Conservation (phyloP, 2,329 filamentous ascomycete genomes). For the Neobulgaria alba region DNA sequence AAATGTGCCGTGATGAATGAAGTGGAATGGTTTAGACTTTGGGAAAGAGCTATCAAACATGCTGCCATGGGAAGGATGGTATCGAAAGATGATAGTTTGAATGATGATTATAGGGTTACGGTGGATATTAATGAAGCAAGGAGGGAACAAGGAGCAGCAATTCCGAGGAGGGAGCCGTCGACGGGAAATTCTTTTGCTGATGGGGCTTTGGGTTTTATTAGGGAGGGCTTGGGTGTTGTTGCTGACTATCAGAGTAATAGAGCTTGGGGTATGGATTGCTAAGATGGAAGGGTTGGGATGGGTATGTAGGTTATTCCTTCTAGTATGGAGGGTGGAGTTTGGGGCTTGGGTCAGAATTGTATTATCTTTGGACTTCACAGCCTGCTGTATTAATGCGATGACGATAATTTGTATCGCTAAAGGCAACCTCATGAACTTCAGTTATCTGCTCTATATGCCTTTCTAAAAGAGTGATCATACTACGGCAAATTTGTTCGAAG, state of each 20-base stretch:
- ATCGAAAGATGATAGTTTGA: slow-evolving; percentile 42
- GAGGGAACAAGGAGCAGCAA: slow-evolving; percentile 4
- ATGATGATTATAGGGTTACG: slow-evolving; percentile 45
- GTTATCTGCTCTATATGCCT: neutral
- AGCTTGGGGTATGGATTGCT: slow-evolving; percentile 24
- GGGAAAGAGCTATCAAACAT: slow-evolving; percentile 50
- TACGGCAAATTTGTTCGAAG: too few relatives aligned
- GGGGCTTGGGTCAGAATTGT: neutral
- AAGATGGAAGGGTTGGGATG: neutral
- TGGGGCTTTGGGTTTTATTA: slow-evolving; percentile 34
- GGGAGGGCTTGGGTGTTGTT: slow-evolving; percentile 32
- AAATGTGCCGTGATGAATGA: slow-evolving; percentile 31
- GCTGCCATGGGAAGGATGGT: slow-evolving; percentile 45
- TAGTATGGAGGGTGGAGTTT: too few relatives aligned
- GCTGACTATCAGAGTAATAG: slow-evolving; percentile 14
- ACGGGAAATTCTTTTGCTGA: slow-evolving; percentile 35
- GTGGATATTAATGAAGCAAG: slow-evolving; percentile 14
- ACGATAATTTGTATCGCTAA: neutral
- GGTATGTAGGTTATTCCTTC: neutral
- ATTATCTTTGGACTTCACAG: neutral
- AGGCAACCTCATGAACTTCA: neutral
- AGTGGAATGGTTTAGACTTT: slow-evolving; percentile 52
- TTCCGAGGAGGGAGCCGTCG: slow-evolving; percentile 4
- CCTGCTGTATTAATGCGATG: neutral
- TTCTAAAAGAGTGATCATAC: neutral